Evolutionary conservation across 495 filamentous ascomycete genomes (phyloP), one percentile per base, ranked within the genome.

Genomic region (Penicillium taxi): DNA sequence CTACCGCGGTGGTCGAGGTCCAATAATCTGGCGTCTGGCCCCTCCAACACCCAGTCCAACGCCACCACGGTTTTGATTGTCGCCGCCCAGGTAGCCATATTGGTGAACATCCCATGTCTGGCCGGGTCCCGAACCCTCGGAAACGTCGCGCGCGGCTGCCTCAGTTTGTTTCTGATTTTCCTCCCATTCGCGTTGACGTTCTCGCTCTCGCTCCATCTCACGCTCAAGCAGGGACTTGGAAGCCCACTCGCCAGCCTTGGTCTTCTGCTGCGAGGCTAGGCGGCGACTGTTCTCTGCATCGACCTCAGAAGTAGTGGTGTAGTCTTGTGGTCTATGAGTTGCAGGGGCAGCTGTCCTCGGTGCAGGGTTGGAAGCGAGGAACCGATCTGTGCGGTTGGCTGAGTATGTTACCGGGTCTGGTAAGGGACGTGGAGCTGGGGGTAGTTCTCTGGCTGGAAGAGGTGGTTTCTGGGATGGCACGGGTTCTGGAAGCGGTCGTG

Each of bases 171-270:
- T 74, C 61, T 96, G 91, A n/a, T 74, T 72, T 37, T 90, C 83
- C 50, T 96, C 91, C 91, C 91, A 98, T 49, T 98, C 91, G 34
- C 75, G 71, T 63, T 98, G 91, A 25, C 90, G 73, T 56, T 94
- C 84, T 8, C 93, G 75, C 62, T 98, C 91, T 45, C 84, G 74
- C 59, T 98, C 91, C 85, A 96, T 95, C 56, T 98, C 91, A 14
- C 88, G 79, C 61, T 95, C 88, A 1, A 96, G 71, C 5, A 98
- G 72, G 3, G 83, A 85, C 59, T 86, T 89, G 36, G 73, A 72
- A 1, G 82, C 81, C 80, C 81, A 85, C 0, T 81, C 82, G 32
- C 75, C 80, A 3, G 83, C 79, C 43, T 78, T 79, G 29, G 81
- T 86, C 60, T 83, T 78, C 32, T 68, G 56, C 46, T 85, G 81